phyloP scores from a whole-genome alignment of 495 filamentous ascomycete genomes.

The Aspergillus diversus region DNA sequence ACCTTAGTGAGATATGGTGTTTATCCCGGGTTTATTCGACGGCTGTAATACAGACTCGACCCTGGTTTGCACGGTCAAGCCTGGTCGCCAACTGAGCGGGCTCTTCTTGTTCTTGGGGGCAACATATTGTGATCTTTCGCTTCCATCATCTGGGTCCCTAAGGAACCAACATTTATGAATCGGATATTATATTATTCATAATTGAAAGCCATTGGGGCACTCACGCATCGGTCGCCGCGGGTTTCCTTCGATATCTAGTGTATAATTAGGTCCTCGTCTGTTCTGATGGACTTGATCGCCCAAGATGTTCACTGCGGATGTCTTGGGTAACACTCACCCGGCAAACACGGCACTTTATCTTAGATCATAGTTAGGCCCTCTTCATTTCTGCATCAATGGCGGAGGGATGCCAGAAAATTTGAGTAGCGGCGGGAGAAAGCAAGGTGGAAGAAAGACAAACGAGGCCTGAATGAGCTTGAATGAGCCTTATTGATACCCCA shows the following conservation, averaged over 20 bases:
- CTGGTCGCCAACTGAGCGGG: no score
- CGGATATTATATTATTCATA: background rate
- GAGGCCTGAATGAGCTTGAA: background rate
- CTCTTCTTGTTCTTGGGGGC: no score
- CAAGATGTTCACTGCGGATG: background rate
- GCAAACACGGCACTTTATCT: background rate
- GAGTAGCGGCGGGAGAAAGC: background rate
- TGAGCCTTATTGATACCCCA: constrained; percentile 22
- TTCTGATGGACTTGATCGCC: background rate
- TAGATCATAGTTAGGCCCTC: background rate
- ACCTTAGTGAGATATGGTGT: background rate
- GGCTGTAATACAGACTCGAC: background rate
- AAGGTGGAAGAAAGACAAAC: background rate
- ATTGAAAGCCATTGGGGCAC: background rate
- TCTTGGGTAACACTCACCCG: background rate
- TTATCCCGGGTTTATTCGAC: background rate
- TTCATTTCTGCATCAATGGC: background rate
- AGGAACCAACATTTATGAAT: no score
- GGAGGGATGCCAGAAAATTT: background rate
- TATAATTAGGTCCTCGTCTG: background rate
- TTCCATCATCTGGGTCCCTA: no score
- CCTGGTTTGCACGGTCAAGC: background rate
- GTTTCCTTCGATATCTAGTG: background rate
- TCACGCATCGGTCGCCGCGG: background rate
- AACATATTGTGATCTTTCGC: no score